These are phyloP conservation scores for Trichoderma aggressivum DNA, from an alignment of 2,329 filamentous ascomycete genomes.

Conservation along the genomic window DNA sequence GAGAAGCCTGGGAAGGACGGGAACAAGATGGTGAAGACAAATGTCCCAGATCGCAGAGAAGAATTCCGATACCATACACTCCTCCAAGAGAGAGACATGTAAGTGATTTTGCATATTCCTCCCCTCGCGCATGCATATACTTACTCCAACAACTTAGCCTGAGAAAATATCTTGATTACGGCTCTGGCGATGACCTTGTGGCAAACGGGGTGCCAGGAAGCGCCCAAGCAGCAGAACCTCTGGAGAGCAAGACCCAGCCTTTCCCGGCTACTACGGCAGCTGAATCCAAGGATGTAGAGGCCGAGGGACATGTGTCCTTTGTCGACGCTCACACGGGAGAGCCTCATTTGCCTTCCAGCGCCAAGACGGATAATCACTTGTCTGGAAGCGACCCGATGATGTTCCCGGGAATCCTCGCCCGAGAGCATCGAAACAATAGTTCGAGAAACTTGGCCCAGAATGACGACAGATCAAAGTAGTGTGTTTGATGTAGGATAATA, in stretches of 20 bases:
- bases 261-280: not conserved
- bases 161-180: constrained; percentile 41
- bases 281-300: not conserved
- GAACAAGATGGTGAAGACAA: constrained; percentile 93
- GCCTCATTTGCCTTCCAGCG: constrained; percentile 37
- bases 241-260: not conserved
- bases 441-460: constrained; percentile 29
- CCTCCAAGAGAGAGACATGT: constrained; percentile 81
- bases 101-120: constrained; percentile 37
- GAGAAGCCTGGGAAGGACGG: constrained; percentile 74
- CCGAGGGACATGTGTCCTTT: not conserved
- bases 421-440: constrained; percentile 45
- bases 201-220: constrained; percentile 10
- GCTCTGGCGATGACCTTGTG: constrained; percentile 15
- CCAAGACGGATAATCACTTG: constrained; percentile 44
- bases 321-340: constrained; percentile 26
- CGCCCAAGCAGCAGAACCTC: constrained; percentile 22
- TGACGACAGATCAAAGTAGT: not conserved
- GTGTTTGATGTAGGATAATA: not conserved
- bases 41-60: constrained; percentile 89
- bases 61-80: constrained; percentile 87
- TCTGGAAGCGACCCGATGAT: constrained; percentile 63
- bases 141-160: constrained; percentile 31
- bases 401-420: constrained; percentile 66
- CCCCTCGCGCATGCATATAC: not conserved